Percentiles rank a stretch among this genome's conserved stretches.
Evolutionary conservation across 2,329 filamentous ascomycete species (phyloP).

Genomic region (Neopestalotiopsis sp.): DNA sequence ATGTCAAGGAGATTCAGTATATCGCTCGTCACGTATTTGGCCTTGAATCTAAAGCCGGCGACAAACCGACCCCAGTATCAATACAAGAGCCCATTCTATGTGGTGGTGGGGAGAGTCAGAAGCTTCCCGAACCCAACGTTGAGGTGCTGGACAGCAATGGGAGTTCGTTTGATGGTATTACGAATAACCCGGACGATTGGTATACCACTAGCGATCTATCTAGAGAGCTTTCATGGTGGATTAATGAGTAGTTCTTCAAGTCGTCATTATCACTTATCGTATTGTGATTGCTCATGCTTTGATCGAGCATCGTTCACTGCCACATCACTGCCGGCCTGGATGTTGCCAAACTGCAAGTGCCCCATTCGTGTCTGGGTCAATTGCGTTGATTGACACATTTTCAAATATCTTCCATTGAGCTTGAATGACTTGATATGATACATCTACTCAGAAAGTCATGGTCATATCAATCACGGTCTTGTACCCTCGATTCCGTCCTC

Average conservation of each 20-base stretch:
- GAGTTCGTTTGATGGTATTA: background rate
- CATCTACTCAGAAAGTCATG: background rate
- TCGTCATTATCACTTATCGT: background rate
- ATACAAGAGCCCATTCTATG: background rate
- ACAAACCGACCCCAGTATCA: background rate
- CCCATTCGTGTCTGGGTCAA: too few species aligned
- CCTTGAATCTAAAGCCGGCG: background rate
- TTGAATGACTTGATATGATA: background rate
- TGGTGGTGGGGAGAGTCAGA: background rate
- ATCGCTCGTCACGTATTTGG: constrained; percentile 36
- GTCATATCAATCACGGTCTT: constrained; percentile 33
- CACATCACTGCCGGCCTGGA: too few species aligned
- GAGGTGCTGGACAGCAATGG: background rate
- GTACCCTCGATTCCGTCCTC: constrained; percentile 27
- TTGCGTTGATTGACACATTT: too few species aligned
- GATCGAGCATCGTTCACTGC: too few species aligned
- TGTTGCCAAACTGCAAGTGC: too few species aligned
- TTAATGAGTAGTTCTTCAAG: background rate
- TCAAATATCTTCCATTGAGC: background rate
- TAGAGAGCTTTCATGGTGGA: constrained; percentile 5
- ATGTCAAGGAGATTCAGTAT: constrained; percentile 44
- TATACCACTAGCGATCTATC: background rate
- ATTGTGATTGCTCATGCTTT: background rate
- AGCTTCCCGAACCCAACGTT: background rate
- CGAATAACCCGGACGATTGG: background rate